phyloP scores from a whole-genome alignment of 805 yeast genomes.

The Barnettozyma botsteinii region DNA sequence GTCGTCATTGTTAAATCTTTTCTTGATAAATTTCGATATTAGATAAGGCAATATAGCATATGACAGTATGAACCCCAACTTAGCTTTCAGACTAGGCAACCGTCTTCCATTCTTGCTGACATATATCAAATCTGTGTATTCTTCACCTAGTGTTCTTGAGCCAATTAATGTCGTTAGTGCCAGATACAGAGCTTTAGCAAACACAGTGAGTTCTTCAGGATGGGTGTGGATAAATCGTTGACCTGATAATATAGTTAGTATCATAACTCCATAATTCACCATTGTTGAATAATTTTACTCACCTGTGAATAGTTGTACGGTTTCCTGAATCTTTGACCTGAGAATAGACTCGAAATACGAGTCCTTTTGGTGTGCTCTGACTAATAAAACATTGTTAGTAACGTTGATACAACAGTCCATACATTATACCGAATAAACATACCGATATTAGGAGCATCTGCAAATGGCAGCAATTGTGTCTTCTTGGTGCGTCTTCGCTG shows the following conservation, averaged over 20 bases:
- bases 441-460: constrained; percentile 85
- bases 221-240: constrained; percentile 60
- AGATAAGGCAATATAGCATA: constrained; percentile 62
- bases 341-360: constrained; percentile 58
- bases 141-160: constrained; percentile 86
- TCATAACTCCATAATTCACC: too few relatives aligned
- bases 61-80: constrained; percentile 54
- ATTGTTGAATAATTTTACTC: too few relatives aligned
- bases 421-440: constrained; percentile 26
- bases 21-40: constrained; percentile 27
- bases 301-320: constrained; percentile 43
- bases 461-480: constrained; percentile 45
- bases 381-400: constrained; percentile 28
- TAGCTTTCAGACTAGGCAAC: constrained; percentile 40
- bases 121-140: constrained; percentile 77
- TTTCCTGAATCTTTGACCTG: constrained; percentile 49
- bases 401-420: neutral
- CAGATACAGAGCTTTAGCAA: constrained; percentile 59
- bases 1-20: constrained; percentile 8
- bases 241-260: constrained; percentile 28
- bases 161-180: constrained; percentile 69
- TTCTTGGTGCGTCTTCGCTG: too few relatives aligned
- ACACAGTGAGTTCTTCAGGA: constrained; percentile 53
- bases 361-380: constrained; percentile 89
- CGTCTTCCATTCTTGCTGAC: constrained; percentile 47